Base-by-base conservation (phyloP, 1,284 basidiomycete species). In the Trametes pubescens region DNA sequence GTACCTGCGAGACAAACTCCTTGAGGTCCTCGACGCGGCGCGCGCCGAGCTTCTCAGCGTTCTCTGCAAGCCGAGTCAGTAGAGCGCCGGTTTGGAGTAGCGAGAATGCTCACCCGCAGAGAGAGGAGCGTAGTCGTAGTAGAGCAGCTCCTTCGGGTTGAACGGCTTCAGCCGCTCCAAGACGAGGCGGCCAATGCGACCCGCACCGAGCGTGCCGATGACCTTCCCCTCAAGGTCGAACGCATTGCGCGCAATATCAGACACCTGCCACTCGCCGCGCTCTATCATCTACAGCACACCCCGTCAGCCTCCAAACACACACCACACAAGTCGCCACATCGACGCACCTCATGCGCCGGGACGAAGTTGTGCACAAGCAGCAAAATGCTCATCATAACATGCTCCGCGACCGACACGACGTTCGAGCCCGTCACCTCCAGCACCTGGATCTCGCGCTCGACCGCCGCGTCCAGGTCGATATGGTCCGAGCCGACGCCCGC, bases 401-500 rank as follows among this genome's bases (percentile, higher is more conserved):
- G 93, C 79, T 96, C 94, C 51, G 95, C 94, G 59, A 96, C 94
- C 16, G 93, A 95, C 51, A 92, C 89, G 70, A 96, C 92, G 73
- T 96, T 95, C 52, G 76, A 78, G 46, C 76, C 76, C 24, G 76
- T 72, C 38, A 77, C 76, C 65, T 77, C 72, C 48, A 74, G 63
- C 35, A 75, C 96, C 72, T 95, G 90, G 72, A 98, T 90, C 68
- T 87, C 85, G 71, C 85, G 84, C 77, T 94, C 86, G 74, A 95
- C 94, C 54, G 94, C 93, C 26, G 92, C 92, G 74, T 96, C 89
- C 58, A 98, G 85, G 77, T 98, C 95, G 73, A 97, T 90, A 80
- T 95, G 94, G 80, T 97, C 96, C 26, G 94, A 96, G n/a, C 95
- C 95, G 52, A 98, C 95, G 79, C 96, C 96, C 58, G 96, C 96